Conservation (phyloP, 2,329 filamentous ascomycete genomes). For the Claviceps sorghi region DNA sequence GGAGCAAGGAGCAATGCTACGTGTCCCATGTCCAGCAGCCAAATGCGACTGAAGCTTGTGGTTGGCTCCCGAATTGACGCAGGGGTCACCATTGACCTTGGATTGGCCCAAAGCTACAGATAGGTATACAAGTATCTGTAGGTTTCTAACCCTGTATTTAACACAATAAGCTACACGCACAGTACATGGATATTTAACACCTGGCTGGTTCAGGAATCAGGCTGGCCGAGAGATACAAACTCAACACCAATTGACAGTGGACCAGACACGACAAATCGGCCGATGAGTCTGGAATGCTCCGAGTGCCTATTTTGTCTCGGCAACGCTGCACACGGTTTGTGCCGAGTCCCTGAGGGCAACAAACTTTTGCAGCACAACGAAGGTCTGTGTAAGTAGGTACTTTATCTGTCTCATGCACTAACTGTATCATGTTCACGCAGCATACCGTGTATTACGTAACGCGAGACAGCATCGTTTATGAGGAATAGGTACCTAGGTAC, state of each 20-base stretch:
- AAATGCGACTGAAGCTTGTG: background rate
- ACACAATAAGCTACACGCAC: too few relatives aligned
- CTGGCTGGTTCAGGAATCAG: too few relatives aligned
- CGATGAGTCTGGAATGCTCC: background rate
- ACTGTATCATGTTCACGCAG: background rate
- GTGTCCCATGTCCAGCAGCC: background rate
- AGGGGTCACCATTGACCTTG: background rate
- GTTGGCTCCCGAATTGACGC: background rate
- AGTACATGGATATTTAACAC: too few relatives aligned
- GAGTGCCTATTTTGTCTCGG: background rate
- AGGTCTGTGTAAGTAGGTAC: background rate
- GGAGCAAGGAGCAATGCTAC: background rate
- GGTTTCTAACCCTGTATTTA: too few relatives aligned
- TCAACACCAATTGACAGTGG: too few relatives aligned
- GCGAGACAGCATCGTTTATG: background rate
- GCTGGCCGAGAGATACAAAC: too few relatives aligned
- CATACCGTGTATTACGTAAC: background rate
- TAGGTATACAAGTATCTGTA: too few relatives aligned
- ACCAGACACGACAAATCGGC: too few relatives aligned
- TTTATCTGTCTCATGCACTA: too few relatives aligned
- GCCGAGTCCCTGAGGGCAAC: background rate
- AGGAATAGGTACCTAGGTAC: too few relatives aligned
- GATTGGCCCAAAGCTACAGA: background rate
- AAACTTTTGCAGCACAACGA: background rate
- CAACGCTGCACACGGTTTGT: too few relatives aligned